phyloP scores from a whole-genome alignment of 2,329 filamentous ascomycete genomes.

The Graphiopsis chlorocephala region DNA sequence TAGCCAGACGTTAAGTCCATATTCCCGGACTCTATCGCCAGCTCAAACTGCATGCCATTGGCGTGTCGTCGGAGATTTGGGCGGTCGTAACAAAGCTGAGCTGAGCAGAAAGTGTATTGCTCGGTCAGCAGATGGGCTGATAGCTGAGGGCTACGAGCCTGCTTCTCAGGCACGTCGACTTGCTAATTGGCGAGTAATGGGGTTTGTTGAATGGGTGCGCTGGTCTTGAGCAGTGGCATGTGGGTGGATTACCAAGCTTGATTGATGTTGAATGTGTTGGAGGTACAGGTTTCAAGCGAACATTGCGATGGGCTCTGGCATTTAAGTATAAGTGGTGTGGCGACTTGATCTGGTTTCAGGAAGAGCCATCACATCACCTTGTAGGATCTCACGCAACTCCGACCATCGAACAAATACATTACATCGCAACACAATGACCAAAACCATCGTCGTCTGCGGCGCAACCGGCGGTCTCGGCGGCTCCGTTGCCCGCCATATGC shows the following conservation, averaged over 20 bases:
- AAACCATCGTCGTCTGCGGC: constrained; percentile 17
- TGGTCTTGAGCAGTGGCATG: background rate
- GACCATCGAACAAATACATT: background rate
- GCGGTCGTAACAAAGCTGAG: background rate
- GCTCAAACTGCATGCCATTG: background rate
- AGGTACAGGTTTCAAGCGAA: background rate
- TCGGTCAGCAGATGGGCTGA: background rate
- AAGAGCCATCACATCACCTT: background rate
- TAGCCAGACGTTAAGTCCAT: background rate
- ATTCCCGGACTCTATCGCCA: background rate
- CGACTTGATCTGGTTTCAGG: background rate
- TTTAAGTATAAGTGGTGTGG: background rate
- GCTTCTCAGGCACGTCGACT: background rate
- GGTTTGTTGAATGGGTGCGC: background rate
- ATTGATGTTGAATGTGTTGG: background rate
- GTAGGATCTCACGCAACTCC: background rate
- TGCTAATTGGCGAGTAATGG: background rate
- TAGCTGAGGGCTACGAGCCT: background rate
- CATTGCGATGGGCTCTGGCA: background rate
- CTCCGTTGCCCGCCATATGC: constrained; percentile 22
- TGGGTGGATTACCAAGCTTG: background rate
- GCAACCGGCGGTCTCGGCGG: constrained; percentile 24
- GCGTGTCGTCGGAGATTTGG: background rate
- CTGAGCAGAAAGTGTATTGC: background rate
- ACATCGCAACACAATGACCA: constrained; percentile 12